Conservation (phyloP, 1,284 basidiomycete species). For the Mycosarcoma maydis region DNA sequence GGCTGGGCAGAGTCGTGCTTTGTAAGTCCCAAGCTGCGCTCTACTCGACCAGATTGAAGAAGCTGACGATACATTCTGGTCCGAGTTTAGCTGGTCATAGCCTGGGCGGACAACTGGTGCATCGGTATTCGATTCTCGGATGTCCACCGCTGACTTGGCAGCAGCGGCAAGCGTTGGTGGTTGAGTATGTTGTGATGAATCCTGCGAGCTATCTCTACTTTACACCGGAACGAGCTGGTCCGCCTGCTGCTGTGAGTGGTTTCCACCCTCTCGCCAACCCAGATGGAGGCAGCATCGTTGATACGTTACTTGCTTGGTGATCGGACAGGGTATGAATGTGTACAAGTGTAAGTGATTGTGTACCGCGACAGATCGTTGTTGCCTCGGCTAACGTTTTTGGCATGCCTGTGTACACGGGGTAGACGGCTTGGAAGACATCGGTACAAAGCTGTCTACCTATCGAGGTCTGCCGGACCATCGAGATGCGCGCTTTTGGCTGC, state of each 20-base stretch:
- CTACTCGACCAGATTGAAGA: too few species aligned
- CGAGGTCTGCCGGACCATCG: not conserved
- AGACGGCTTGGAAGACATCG: constrained; percentile 34
- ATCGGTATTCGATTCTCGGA: constrained; percentile 39
- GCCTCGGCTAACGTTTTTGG: too few species aligned
- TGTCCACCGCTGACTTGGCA: not conserved
- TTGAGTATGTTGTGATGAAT: constrained; percentile 37
- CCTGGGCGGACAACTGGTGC: constrained; percentile 41
- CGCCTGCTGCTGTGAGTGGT: constrained; percentile 5
- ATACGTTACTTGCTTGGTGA: too few species aligned
- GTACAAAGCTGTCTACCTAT: constrained; percentile 9
- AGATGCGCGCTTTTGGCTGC: not conserved
- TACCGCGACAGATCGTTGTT: too few species aligned
- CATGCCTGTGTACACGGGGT: not conserved
- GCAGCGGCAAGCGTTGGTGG: not conserved
- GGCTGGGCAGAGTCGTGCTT: constrained; percentile 16
- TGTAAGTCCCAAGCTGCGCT: too few species aligned
- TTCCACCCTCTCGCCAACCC: too few species aligned
- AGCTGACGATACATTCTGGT: too few species aligned
- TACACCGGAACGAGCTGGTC: constrained; percentile 9
- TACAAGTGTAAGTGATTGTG: constrained; percentile 42
- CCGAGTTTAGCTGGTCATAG: constrained; percentile 41
- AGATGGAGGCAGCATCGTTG: too few species aligned
- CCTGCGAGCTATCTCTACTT: constrained; percentile 45
- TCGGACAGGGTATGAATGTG: constrained; percentile 33